phyloP scores from a whole-genome alignment of 2,329 filamentous ascomycete genomes.

The Chrysoporthe deuterocubensis region DNA sequence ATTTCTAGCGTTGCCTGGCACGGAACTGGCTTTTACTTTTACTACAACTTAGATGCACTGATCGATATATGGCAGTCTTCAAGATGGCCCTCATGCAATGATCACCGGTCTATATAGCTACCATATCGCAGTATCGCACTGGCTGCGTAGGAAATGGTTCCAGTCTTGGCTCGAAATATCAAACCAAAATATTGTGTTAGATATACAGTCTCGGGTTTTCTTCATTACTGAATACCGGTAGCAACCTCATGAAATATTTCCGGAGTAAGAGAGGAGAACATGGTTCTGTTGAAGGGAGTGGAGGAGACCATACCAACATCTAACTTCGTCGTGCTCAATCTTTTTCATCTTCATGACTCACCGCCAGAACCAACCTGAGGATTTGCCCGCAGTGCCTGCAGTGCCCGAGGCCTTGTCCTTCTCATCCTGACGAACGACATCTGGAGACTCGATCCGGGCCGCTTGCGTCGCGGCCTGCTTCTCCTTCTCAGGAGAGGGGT shows the following conservation, averaged over 20 bases:
- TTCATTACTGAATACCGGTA: background rate
- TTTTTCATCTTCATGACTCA: conserved; percentile 8
- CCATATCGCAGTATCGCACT: background rate
- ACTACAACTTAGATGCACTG: no score
- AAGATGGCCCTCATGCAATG: background rate
- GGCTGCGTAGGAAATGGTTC: background rate
- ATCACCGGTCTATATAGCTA: background rate
- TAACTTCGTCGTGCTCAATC: background rate
- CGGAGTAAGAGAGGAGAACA: background rate
- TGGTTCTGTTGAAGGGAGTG: background rate
- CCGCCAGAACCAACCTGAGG: conserved; percentile 31
- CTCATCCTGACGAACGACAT: conserved; percentile 14
- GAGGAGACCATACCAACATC: background rate
- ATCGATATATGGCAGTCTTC: no score
- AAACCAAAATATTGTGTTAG: background rate
- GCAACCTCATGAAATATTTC: background rate
- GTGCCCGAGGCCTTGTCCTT: conserved; percentile 20
- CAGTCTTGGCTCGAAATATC: background rate
- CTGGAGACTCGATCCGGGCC: background rate
- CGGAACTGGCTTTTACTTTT: no score
- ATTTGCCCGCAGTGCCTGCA: conserved; percentile 12
- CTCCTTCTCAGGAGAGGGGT: conserved; percentile 8
- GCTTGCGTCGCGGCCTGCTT: background rate
- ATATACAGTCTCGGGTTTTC: background rate
- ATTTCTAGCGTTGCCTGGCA: no score